A percentile compares a stretch with the other conserved stretches of the same genome.
phyloP scores from a whole-genome alignment of 768 basidiomycete genomes.

The Hygrophorus russula region DNA sequence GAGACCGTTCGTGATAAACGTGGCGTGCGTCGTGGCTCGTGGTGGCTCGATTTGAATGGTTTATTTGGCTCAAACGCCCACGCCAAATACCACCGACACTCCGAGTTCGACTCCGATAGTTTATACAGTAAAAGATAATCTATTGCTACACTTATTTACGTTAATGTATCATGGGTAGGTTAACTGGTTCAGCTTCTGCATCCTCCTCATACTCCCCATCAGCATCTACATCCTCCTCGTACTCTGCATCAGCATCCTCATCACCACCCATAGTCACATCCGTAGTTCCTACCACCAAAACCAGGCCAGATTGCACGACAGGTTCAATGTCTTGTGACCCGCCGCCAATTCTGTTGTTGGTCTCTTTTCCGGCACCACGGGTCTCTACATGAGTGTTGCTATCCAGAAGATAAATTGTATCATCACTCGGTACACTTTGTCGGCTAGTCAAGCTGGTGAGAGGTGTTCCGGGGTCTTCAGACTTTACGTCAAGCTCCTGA shows the following conservation, averaged over 20 bases:
- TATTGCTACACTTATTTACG: too few relatives aligned
- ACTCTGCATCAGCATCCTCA: conserved; percentile 20
- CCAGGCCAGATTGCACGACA: background rate
- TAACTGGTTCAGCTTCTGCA: conserved; percentile 28
- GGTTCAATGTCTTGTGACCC: background rate
- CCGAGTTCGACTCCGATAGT: background rate
- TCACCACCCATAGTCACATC: conserved; percentile 9
- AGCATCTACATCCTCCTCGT: conserved; percentile 14
- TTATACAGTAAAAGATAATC: too few relatives aligned
- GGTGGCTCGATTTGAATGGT: conserved; percentile 18
- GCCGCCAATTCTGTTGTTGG: background rate
- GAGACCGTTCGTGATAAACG: conserved; percentile 3
- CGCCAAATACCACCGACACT: conserved; percentile 11
- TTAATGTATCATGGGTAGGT: conserved; percentile 4
- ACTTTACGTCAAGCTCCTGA: conserved; percentile 18
- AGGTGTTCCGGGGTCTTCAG: conserved; percentile 45
- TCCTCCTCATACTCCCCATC: conserved; percentile 32
- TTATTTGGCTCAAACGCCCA: conserved; percentile 15
- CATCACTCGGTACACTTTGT: conserved; percentile 49
- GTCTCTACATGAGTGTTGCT: conserved; percentile 12
- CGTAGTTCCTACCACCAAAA: background rate
- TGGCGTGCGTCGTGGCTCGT: conserved; percentile 13
- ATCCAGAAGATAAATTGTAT: conserved; percentile 34
- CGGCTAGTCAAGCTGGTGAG: conserved; percentile 35
- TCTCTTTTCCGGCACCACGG: background rate